Base-by-base conservation (phyloP, 441 rosid genomes). In the Euphorbia schlechtendalii region DNA sequence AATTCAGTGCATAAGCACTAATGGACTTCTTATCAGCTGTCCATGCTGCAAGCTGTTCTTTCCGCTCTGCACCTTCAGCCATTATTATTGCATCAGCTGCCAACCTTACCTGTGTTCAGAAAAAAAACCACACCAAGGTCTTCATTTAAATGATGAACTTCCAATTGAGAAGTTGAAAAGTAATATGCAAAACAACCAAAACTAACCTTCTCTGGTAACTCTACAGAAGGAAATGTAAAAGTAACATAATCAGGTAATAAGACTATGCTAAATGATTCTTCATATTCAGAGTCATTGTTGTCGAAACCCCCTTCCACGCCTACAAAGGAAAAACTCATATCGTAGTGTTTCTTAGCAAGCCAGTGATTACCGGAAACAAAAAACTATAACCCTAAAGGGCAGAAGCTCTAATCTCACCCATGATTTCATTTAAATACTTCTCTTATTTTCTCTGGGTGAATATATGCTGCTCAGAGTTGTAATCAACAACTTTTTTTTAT, bases 301-400 rank as follows among this genome's bases (percentile, higher is more conserved):
- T 94, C 99, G 72, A 94, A 94, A 17, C 96, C 98, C 54, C 96
- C 99, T 52, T 89, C 96, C 62, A 87, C 62, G 60, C 99, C 99
- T 94, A 70, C 71, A 75, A 62, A 73, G 45, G n/a, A 65, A 45
- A 76, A 38, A 32, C 51, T 32, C 24, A 49, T 17, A 43, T 18
- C 24, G 14, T 36, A 55, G 17, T 60, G 57, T 24, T 34, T 59
- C 63, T 45, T 51, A 15, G 52, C 38, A 17, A 61, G 56, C 68
- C 28, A 68, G 66, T 40, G 59, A 68, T 56, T 32, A 61, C 57
- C 8, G 32, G 36, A 56, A 59, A 32, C 21, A 45, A 63, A 25
- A 55, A 1, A 28, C 30, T 14, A 8, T 10, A 65, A 55, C 6
- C 27, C n/a, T 6, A 21, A 1, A 5, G n/a, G n/a, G n/a, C n/a